Evolutionary conservation across 192 early-diverging fungal species (phyloP).

Genomic region (Backusella tarrabulga): DNA sequence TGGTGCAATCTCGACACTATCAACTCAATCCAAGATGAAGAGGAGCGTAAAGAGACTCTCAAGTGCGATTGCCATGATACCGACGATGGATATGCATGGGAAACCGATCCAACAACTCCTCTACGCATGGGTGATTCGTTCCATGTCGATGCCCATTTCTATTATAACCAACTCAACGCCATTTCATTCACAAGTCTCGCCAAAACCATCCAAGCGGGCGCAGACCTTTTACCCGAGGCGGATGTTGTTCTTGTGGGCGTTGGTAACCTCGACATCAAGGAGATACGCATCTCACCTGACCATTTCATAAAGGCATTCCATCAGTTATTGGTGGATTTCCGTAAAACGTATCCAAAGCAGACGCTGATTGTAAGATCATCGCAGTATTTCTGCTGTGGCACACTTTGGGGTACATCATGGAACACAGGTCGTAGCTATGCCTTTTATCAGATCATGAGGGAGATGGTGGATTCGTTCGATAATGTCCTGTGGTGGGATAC

Average conservation of each 20-base stretch:
- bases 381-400: constrained; percentile 24
- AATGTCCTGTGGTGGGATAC: constrained; percentile 30
- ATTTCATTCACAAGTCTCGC: background rate
- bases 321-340: background rate
- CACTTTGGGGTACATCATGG: constrained; percentile 26
- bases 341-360: constrained; percentile 21
- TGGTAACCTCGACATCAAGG: constrained; percentile 26
- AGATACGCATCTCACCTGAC: constrained; percentile 10
- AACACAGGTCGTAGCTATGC: constrained; percentile 22
- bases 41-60: background rate
- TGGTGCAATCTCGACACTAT: constrained; percentile 27
- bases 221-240: background rate
- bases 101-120: constrained; percentile 15
- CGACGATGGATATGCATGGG: constrained; percentile 23
- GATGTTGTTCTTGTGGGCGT: constrained; percentile 28
- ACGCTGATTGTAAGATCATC: constrained; percentile 26
- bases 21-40: background rate
- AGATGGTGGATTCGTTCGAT: constrained; percentile 2
- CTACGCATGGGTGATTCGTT: constrained; percentile 23
- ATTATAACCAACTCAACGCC: constrained; percentile 3
- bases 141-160: constrained; percentile 18
- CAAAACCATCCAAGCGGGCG: background rate
- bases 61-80: constrained; percentile 30
- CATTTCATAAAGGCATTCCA: constrained; percentile 14
- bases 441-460: constrained; percentile 14